Evolutionary conservation across 1,139 yeast species (phyloP).

Genomic region (Taphrina sp.): DNA sequence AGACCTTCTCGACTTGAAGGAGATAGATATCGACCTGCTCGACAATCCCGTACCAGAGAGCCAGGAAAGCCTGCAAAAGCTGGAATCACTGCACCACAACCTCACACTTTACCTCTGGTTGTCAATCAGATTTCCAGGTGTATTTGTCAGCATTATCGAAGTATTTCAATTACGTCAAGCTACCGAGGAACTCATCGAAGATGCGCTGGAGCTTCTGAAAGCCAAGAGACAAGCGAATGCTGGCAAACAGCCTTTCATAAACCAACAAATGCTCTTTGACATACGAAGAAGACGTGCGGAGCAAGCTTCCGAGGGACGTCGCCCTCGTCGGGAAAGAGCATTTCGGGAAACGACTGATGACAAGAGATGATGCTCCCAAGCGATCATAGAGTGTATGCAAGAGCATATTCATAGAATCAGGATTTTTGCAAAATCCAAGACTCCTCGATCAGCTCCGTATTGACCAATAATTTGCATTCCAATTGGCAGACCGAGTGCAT

Average conservation of each 20-base stretch:
- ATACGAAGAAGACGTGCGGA: too few relatives aligned
- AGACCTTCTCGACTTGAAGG: conserved; percentile 36
- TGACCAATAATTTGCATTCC: conserved; percentile 84
- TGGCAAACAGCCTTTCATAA: conserved; percentile 2
- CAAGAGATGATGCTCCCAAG: too few relatives aligned
- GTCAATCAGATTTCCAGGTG: conserved; percentile 19
- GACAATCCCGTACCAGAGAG: conserved; percentile 41
- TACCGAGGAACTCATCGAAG: conserved; percentile 18
- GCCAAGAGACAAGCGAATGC: conserved; percentile 7
- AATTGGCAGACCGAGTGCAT: conserved; percentile 47
- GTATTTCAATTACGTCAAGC: conserved; percentile 18
- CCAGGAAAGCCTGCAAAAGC: conserved; percentile 47
- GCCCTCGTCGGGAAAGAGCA: too few relatives aligned
- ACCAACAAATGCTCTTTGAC: not conserved
- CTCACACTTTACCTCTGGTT: conserved; percentile 79
- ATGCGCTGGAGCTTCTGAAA: conserved; percentile 13
- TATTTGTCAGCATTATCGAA: conserved; percentile 8
- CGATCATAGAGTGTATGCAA: conserved; percentile 5
- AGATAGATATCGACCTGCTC: conserved; percentile 37
- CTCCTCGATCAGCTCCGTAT: conserved; percentile 70
- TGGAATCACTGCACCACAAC: conserved; percentile 70
- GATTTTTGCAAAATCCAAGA: conserved; percentile 46
- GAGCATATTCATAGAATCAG: not conserved
- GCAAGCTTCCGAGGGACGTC: too few relatives aligned
- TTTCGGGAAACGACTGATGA: too few relatives aligned